These are phyloP conservation scores for Cladophialophora bantiana DNA, from an alignment of 2,329 filamentous ascomycete genomes.

Conservation along the genomic window DNA sequence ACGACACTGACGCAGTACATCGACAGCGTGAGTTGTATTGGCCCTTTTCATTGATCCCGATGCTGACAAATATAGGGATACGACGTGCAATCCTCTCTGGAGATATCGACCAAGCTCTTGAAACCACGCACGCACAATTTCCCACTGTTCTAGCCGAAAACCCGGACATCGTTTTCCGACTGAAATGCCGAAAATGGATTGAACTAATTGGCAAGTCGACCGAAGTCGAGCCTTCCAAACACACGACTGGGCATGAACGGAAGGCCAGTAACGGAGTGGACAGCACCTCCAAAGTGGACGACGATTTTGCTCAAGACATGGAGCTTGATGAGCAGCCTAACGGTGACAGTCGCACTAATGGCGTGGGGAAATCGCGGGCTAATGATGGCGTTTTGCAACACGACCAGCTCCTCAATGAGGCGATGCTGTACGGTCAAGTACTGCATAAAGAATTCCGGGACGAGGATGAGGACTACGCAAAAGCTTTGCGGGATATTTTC, in stretches of 20 bases:
- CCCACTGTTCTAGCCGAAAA: slow-evolving; percentile 80
- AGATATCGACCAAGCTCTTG: slow-evolving; percentile 89
- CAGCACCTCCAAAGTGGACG: slow-evolving; percentile 39
- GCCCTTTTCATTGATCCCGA: slow-evolving; percentile 7
- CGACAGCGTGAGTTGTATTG: slow-evolving; percentile 73
- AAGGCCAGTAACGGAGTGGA: slow-evolving; percentile 51
- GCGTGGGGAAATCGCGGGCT: slow-evolving; percentile 44
- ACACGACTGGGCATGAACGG: slow-evolving; percentile 46
- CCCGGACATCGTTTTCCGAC: slow-evolving; percentile 82
- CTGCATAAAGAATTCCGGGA: slow-evolving; percentile 78
- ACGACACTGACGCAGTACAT: slow-evolving; percentile 85
- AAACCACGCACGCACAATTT: slow-evolving; percentile 79
- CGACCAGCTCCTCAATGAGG: slow-evolving; percentile 68
- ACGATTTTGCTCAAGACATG: slow-evolving; percentile 61
- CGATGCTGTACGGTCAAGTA: slow-evolving; percentile 79
- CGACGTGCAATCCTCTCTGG: slow-evolving; percentile 86
- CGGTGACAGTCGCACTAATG: slow-evolving; percentile 36
- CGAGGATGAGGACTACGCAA: slow-evolving; percentile 74
- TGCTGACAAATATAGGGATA: slow-evolving; percentile 67
- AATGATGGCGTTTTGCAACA: slow-evolving; percentile 47
- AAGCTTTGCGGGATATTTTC: slow-evolving; percentile 82
- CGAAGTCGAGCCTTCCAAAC: slow-evolving; percentile 64
- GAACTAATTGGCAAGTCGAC: slow-evolving; percentile 86
- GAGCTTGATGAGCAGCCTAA: slow-evolving; percentile 59
- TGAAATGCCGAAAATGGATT: slow-evolving; percentile 90